phyloP scores from a whole-genome alignment of 768 basidiomycete species.

The Psilocybe cyanescens region DNA sequence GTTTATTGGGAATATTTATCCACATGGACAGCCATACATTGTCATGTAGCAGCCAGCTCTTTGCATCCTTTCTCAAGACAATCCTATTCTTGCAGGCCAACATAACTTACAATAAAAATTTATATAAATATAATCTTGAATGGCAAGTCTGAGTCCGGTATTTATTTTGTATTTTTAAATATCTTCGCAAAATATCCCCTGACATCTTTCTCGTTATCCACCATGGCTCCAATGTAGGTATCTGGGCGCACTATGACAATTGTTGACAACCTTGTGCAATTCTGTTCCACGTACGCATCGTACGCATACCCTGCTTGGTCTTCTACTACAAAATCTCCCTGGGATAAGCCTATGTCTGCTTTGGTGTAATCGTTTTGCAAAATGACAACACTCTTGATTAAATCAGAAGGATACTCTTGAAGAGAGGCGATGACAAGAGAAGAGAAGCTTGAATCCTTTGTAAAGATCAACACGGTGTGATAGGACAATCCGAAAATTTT shows the following conservation, averaged over 20 bases:
- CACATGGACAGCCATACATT: no score
- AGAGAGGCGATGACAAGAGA: background rate
- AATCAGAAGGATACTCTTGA: background rate
- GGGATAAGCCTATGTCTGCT: background rate
- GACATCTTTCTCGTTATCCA: background rate
- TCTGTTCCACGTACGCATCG: constrained; percentile 16
- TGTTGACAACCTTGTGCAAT: background rate
- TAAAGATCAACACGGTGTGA: constrained; percentile 40
- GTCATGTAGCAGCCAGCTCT: no score
- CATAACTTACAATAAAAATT: no score
- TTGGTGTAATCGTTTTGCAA: background rate
- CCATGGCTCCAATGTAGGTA: constrained; percentile 1
- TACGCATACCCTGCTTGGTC: constrained; percentile 30
- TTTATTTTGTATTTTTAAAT: background rate
- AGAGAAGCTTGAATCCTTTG: constrained; percentile 6
- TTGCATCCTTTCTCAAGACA: no score
- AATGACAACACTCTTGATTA: constrained; percentile 4
- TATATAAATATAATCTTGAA: no score
- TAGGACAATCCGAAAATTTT: constrained; percentile 31
- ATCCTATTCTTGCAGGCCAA: no score
- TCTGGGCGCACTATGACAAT: constrained; percentile 1
- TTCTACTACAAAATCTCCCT: constrained; percentile 13
- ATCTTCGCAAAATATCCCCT: constrained; percentile 1
- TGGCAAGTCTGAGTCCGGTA: no score
- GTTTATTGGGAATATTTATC: no score